Conservation (phyloP, 2,329 filamentous ascomycete genomes). For the Colletotrichum liriopes region DNA sequence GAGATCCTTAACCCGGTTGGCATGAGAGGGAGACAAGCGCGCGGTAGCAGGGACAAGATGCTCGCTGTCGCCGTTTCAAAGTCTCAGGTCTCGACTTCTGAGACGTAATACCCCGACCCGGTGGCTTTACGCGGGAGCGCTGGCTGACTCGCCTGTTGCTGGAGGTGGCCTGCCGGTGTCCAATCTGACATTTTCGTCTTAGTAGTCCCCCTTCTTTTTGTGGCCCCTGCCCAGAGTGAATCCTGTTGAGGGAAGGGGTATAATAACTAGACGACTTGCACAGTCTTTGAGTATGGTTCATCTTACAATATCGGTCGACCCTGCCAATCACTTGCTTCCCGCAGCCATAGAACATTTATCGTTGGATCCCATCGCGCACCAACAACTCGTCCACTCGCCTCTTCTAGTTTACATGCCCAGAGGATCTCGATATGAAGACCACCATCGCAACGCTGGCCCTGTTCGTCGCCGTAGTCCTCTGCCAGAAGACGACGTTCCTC, state of each 20-base stretch:
- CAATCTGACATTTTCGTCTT: no score
- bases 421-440: constrained; percentile 26
- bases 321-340: neutral
- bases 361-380: neutral
- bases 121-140: constrained; percentile 2
- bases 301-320: constrained; percentile 2
- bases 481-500: constrained; percentile 15
- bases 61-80: constrained; percentile 24
- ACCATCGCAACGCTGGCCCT: neutral
- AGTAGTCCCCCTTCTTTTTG: no score
- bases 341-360: no score
- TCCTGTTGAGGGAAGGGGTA: neutral
- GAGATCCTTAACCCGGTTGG: no score
- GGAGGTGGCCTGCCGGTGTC: neutral
- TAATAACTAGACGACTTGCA: constrained; percentile 19
- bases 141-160: constrained; percentile 17
- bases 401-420: neutral
- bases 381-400: no score
- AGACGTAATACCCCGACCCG: neutral
- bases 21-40: neutral
- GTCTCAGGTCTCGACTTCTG: neutral
- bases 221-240: no score
- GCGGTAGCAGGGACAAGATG: constrained; percentile 5
- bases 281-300: neutral
- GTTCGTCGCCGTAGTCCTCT: constrained; percentile 1